Evolutionary conservation across 805 yeast genomes (phyloP).

Genomic region (Yarrowia keelungensis): DNA sequence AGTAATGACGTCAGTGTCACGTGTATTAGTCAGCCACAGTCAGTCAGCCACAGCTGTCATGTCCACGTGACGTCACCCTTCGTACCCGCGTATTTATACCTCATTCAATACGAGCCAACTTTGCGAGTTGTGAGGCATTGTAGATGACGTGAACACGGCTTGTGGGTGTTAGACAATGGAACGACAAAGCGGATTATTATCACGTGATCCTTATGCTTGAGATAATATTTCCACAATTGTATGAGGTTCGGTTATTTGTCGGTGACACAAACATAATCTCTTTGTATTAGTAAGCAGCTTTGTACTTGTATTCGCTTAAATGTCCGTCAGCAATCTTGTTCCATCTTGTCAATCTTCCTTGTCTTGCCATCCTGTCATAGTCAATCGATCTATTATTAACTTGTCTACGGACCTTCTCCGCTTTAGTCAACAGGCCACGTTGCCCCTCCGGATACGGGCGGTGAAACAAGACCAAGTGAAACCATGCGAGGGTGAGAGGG

Average conservation of each 20-base stretch:
- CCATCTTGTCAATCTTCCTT: too few species aligned
- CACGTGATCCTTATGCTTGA: too few species aligned
- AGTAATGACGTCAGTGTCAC: too few species aligned
- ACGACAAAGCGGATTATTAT: too few species aligned
- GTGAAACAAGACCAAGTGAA: slow-evolving; percentile 1
- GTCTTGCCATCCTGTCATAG: too few species aligned
- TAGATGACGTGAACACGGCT: neutral
- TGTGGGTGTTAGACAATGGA: neutral
- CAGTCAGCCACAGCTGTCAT: neutral
- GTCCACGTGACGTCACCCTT: neutral
- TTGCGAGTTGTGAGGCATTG: neutral
- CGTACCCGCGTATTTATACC: slow-evolving; percentile 2
- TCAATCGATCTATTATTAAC: slow-evolving; percentile 1
- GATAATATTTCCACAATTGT: too few species aligned
- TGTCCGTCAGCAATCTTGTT: too few species aligned
- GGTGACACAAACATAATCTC: too few species aligned
- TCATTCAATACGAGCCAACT: neutral
- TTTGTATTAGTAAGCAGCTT: too few species aligned
- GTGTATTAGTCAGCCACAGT: neutral
- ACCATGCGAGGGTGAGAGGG: neutral
- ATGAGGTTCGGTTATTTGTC: too few species aligned
- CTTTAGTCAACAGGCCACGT: slow-evolving; percentile 15
- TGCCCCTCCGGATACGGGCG: slow-evolving; percentile 22
- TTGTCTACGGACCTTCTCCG: neutral
- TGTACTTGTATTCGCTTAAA: too few species aligned